A percentile compares a stretch with the other conserved stretches of the same genome.
These are phyloP conservation scores for Eucalyptus microcorys DNA, from an alignment of 345 rosid genomes.

Conservation along the genomic window DNA sequence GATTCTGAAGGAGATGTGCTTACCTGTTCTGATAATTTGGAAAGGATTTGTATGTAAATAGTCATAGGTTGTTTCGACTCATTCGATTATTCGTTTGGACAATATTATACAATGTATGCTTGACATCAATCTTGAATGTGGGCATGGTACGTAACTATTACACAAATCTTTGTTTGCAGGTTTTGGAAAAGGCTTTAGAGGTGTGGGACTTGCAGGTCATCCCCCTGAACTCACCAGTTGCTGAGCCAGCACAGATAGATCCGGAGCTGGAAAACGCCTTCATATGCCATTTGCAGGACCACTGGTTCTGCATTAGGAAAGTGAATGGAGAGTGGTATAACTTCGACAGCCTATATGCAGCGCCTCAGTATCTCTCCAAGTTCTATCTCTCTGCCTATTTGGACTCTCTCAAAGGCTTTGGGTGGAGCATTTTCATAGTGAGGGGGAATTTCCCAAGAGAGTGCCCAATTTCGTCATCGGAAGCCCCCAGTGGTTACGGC, in stretches of 20 bases:
- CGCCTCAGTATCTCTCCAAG: slow-evolving; percentile 80
- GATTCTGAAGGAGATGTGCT: background rate
- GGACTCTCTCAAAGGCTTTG: slow-evolving; percentile 73
- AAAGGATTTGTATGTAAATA: background rate
- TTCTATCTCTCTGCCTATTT: slow-evolving; percentile 83
- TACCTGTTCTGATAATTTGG: background rate
- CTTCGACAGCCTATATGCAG: slow-evolving; percentile 86
- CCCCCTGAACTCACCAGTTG: slow-evolving; percentile 77
- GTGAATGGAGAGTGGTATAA: slow-evolving; percentile 91
- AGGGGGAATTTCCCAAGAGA: slow-evolving; percentile 86
- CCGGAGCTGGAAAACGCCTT: slow-evolving; percentile 85
- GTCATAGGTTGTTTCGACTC: background rate
- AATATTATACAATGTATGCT: background rate
- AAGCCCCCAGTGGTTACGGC: slow-evolving; percentile 69
- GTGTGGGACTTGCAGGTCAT: slow-evolving; percentile 92
- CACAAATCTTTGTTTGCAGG: slow-evolving; percentile 26
- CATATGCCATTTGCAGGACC: slow-evolving; percentile 91
- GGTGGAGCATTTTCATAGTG: slow-evolving; percentile 92
- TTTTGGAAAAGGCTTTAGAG: slow-evolving; percentile 85
- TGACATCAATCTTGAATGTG: background rate
- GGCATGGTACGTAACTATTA: background rate
- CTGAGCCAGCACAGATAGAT: slow-evolving; percentile 85
- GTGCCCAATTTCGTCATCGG: slow-evolving; percentile 59
- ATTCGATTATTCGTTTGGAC: background rate
- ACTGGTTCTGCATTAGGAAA: slow-evolving; percentile 91